Base-by-base conservation (phyloP, 176 grass and related monocot species). In the Paspalum notatum region DNA sequence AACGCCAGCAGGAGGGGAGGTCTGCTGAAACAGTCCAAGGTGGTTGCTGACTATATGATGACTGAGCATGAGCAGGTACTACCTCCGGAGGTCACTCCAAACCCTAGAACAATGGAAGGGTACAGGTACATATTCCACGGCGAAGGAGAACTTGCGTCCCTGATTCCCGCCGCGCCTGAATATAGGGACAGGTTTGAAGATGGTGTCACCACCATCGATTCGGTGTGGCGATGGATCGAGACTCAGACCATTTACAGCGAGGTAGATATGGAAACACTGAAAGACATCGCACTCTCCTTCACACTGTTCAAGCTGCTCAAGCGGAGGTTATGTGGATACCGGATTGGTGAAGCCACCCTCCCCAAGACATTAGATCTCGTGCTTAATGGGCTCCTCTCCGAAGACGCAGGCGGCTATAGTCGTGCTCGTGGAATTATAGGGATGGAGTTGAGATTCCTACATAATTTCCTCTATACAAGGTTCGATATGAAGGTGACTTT, bases 391-490 rank as follows among this genome's bases (percentile, higher is more conserved):
- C 82, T 71, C 54, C 15, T 85, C n/a, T 48, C 41, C 1, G 44
- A 62, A 37, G 44, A 69, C n/a, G n/a, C n/a, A 47, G n/a, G 8
- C 0, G 43, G 49, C 32, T 27, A 26, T 48, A 3, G 22, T 22
- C 20, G 43, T 61, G 53, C 43, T 49, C 77, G 77, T 47, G 9
- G 6, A 0, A 64, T 84, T 38, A 57, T 77, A 21, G 73, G 78
- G 64, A 49, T 1, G 2, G 74, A 84, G 74, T 21, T 84, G 64
- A n/a, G 64, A 15, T 78, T 84, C 20, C 20, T 78, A 21, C 78
- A 78, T 18, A 65, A 84, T 62, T 77, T 77, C 53, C 68, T 84
- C 20, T 84, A 84, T 17, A 84, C 82, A 49, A 77, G 66, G 20
- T 46, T 14, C 2, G 6, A 24, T 8, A 2, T 0, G 5, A 4